These are phyloP conservation scores for Nematodospora anomalae DNA, from an alignment of 1,139 yeast species.

Conservation along the genomic window DNA sequence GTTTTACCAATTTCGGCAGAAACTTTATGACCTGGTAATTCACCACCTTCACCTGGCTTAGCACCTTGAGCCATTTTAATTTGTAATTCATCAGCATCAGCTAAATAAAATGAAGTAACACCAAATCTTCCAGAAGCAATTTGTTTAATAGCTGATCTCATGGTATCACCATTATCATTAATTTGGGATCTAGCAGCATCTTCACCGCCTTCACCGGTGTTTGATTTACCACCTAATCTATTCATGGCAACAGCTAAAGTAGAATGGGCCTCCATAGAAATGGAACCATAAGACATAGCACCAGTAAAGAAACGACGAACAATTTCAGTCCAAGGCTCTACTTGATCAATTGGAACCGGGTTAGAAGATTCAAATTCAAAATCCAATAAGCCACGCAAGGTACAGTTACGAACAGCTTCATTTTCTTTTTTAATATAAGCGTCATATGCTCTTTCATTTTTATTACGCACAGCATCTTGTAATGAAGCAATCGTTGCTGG, in stretches of 20 bases:
- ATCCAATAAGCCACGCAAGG: conserved; percentile 90
- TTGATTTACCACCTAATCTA: conserved; percentile 94
- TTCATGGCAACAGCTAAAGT: conserved; percentile 98
- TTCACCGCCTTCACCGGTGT: conserved; percentile 99
- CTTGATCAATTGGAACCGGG: conserved; percentile 92
- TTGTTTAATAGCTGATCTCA: conserved; percentile 97
- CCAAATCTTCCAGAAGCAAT: conserved; percentile 98
- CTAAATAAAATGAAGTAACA: conserved; percentile 89
- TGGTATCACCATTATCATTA: conserved; percentile 86
- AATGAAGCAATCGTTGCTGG: conserved; percentile 93
- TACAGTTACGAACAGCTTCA: conserved; percentile 90
- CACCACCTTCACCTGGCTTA: conserved; percentile 99
- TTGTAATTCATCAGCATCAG: conserved; percentile 97
- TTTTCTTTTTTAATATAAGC: conserved; percentile 86
- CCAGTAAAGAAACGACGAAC: conserved; percentile 97
- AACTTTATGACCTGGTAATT: conserved; percentile 93
- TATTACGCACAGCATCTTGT: conserved; percentile 96
- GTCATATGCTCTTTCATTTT: conserved; percentile 89
- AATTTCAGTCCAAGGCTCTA: conserved; percentile 99
- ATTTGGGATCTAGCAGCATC: conserved; percentile 87
- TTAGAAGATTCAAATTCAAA: conserved; percentile 72
- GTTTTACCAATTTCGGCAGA: conserved; percentile 87
- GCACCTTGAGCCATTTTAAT: conserved; percentile 99
- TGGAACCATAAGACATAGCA: conserved; percentile 99
- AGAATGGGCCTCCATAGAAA: conserved; percentile 97